Base-by-base conservation (phyloP, 345 rosid species). In the Corchorus olitorius region DNA sequence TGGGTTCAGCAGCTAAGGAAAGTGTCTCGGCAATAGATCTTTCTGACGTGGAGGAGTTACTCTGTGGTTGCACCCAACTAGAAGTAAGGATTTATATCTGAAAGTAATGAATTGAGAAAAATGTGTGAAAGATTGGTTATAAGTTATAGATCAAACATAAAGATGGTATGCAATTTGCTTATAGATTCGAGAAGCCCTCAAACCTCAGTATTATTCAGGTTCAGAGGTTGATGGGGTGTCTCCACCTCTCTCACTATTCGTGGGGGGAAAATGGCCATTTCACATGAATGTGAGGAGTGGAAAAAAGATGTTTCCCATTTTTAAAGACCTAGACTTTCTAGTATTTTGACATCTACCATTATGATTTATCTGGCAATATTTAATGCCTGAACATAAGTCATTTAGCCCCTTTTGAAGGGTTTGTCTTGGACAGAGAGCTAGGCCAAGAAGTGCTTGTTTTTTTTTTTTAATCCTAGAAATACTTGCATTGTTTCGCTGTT, bases 1-100 rank as follows among this genome's bases (percentile, higher is more conserved):
- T 94, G 87, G 96, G 93, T 76, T 91, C 98, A 5, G 92, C 88
- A 39, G 94, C 93, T 16, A 95, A 92, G 75, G 89, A 88, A 79
- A 80, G 92, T 76, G 95, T 93, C 70, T 83, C 89, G 37, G 83
- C 89, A n/a, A 80, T 92, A 84, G 89, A 77, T 27, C 27, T 27
- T 27, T 27, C 27, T 79, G 97, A 89, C 74, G 84, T 92, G 73
- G 94, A 92, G 86, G 93, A 86, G 81, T 84, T 94, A 78, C 93
- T 92, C 2, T 76, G 78, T 75, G 91, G 95, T 60, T 94, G 98
- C 87, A 77, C 83, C 14, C 88, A 81, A 72, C 84, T 94, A 85
- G 97, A 94, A 90, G 98, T 93, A 90, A 90, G 93, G 73, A 49
- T 39, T 73, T 65, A 35, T n/a, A 14, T 75, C 12, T 16, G 78